phyloP scores from a whole-genome alignment of 2,329 filamentous ascomycete genomes.

The Spiromastix sp. region DNA sequence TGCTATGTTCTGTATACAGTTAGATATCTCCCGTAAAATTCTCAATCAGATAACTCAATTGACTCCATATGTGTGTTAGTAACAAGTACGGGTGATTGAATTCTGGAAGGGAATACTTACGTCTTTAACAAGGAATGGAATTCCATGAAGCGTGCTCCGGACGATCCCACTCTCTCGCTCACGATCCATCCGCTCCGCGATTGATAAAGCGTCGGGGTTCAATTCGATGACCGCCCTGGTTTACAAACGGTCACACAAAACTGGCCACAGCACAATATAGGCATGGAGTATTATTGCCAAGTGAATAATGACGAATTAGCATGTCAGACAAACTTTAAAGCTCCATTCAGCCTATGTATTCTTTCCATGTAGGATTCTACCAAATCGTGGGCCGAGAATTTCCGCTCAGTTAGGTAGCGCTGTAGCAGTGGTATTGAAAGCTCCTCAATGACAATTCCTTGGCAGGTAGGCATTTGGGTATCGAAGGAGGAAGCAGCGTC shows the following conservation, averaged over 20 bases:
- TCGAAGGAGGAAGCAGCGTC: not conserved
- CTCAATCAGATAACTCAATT: not conserved
- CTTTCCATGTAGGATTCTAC: constrained; percentile 4
- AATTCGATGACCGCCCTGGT: constrained; percentile 45
- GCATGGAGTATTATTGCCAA: not conserved
- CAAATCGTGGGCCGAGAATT: constrained; percentile 4
- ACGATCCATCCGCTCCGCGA: constrained; percentile 50
- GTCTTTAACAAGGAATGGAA: constrained; percentile 67
- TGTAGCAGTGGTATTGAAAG: constrained; percentile 7
- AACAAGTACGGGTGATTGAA: not conserved
- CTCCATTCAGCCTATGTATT: constrained; percentile 5
- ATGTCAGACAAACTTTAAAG: constrained; percentile 5
- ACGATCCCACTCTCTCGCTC: constrained; percentile 48
- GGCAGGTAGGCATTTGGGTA: constrained; percentile 4
- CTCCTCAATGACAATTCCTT: constrained; percentile 6
- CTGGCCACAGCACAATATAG: no score
- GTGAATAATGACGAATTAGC: not conserved
- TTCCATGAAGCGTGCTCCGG: constrained; percentile 61
- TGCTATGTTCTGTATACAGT: constrained; percentile 43
- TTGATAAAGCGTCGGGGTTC: constrained; percentile 56
- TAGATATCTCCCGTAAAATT: not conserved
- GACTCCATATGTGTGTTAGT: not conserved
- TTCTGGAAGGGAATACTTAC: constrained; percentile 1
- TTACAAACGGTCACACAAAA: not conserved
- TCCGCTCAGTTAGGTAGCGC: constrained; percentile 5